A percentile compares a stretch with the other conserved stretches of the same genome.
Conservation (phyloP, 2,329 filamentous ascomycete species). For the Fusarium multiceps region DNA sequence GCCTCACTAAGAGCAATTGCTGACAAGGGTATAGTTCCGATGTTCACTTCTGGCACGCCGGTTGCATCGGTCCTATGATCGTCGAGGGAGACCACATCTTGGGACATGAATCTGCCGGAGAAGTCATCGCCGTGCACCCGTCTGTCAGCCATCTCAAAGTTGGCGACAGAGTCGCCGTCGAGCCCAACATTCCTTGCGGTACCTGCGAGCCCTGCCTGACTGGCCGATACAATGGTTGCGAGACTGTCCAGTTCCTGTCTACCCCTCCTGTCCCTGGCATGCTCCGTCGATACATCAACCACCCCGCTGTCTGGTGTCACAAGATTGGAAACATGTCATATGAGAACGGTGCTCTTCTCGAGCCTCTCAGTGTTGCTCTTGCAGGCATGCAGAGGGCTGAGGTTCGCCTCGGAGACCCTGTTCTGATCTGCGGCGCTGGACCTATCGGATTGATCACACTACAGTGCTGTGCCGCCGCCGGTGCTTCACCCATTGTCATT, state of each 20-base stretch:
- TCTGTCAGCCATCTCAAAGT: conserved; percentile 81
- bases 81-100: conserved; percentile 90
- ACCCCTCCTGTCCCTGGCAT: conserved; percentile 91
- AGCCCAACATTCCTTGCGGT: conserved; percentile 93
- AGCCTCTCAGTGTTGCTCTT: conserved; percentile 89
- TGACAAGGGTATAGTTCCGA: conserved; percentile 72
- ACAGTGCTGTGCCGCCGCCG: conserved; percentile 85
- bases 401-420: conserved; percentile 84
- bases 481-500: conserved; percentile 90
- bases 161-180: conserved; percentile 92
- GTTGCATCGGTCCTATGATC: conserved; percentile 96
- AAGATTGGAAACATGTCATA: conserved; percentile 94
- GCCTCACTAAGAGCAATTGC: conserved; percentile 15
- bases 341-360: conserved; percentile 90
- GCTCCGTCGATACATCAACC: conserved; percentile 91
- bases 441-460: conserved; percentile 93
- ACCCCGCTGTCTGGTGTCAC: conserved; percentile 94
- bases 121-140: conserved; percentile 82
- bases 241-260: conserved; percentile 84
- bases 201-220: conserved; percentile 91
- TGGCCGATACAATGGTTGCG: conserved; percentile 95
- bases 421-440: conserved; percentile 90
- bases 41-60: conserved; percentile 97
- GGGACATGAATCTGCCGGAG: conserved; percentile 92
- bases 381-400: conserved; percentile 87